Base-by-base conservation (phyloP, 164 flowering plant species). In the Chimonanthus salicifolius region DNA sequence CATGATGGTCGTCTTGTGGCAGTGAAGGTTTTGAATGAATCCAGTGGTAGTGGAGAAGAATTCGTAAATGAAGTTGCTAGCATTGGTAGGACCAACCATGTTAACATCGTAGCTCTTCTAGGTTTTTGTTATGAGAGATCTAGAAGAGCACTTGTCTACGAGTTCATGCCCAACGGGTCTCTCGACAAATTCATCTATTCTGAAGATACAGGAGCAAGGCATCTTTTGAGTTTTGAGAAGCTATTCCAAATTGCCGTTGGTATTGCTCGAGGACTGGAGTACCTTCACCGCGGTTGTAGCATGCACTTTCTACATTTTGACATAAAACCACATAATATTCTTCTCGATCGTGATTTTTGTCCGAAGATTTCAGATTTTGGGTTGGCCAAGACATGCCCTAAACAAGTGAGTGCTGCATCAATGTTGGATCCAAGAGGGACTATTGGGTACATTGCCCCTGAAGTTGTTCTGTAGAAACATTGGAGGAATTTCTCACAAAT, bases 21-120 rank as follows among this genome's bases (percentile, higher is more conserved):
- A 18, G 84, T 83, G 44, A 87, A 87, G 74, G 71, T 87, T 3
- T 63, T 87, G 67, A 77, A 63, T 4, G 72, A 80, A 11, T 77
- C 76, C 7, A 67, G 58, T 9, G 21, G 64, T 11, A 67, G 58
- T 47, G 71, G 70, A 48, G 65, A 68, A 13, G 67, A 76, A 16
- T 76, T 68, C 62, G 68, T 72, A 8, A 72, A 71, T 65, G 74
- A 76, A 43, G 74, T 72, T 9, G 67, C 74, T 4, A 68, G 58
- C 68, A 72, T 72, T 62, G 74, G 74, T 6, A 72, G 74, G 45
- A 62, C 58, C 48, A 15, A 20, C 68, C 74, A 72, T 62, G 68
- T 72, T 3, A 72, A 72, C 47, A 7, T 72, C 3, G 74, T 72
- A 13, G 3, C 51, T 8, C 69, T 72, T 64, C 62, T 72, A 49